Base-by-base conservation (phyloP, 192 early-diverging fungal genomes). In the Endogone sp. region DNA sequence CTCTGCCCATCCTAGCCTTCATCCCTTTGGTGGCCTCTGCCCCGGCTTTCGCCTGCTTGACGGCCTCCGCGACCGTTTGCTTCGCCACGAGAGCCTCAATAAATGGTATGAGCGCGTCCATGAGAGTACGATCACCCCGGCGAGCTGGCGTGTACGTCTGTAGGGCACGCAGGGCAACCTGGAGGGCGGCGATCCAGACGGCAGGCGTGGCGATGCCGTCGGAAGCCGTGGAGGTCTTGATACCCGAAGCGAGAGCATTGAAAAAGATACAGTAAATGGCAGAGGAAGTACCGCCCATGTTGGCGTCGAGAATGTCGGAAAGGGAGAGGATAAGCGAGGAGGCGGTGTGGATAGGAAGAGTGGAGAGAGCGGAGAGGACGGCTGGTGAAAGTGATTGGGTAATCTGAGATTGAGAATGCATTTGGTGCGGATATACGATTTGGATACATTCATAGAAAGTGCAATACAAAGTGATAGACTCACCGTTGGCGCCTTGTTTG, bases 251-350 rank as follows among this genome's bases (percentile, higher is more conserved):
- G 23, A 86, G 71, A 1, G 81, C 88, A 66, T 89, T 88, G 20
- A 92, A 75, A 79, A 91, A 90, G 31, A 87, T 79, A 71, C 93
- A 94, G 75, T 91, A 91, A 61, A 95, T 81, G 37, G 87, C 90
- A 21, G 91, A 92, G 0, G 86, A 87, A 2, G 90, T 92, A 16
- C 93, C 93, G 2, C 92, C 92, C 88, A 92, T 93, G 3, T 81
- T 75, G 22, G 82, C 81, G 62, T 94, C 93, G 22, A 94, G 77
- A 24, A 91, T 71, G 22, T 82, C 80, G 28, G 88, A 89, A 10
- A 94, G 83, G 21, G 27, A 54, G n/a, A 74, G 32, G 6, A 79
- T 67, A 9, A 71, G 64, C 20, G 62, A 37, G 2, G 71, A 62
- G 4, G 63, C 68, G 2, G 67, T 60, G 55, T 30, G 23, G 22